These are phyloP conservation scores for Psilocybe azurescens DNA, from an alignment of 768 basidiomycete species.

Conservation along the genomic window DNA sequence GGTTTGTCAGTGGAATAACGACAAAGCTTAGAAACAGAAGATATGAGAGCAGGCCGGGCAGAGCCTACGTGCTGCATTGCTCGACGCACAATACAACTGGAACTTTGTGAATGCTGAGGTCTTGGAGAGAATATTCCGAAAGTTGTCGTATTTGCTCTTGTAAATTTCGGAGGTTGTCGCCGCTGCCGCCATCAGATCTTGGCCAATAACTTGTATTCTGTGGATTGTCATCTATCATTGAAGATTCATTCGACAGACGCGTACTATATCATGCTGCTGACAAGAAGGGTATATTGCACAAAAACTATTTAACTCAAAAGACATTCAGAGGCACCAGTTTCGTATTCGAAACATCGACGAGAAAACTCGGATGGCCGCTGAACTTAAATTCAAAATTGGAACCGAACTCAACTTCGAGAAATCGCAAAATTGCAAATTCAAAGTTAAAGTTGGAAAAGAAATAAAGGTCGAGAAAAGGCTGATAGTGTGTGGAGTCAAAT, in stretches of 20 bases:
- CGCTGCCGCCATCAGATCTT: background rate
- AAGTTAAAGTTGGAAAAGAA: background rate
- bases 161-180: slow-evolving; percentile 20
- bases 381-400: background rate
- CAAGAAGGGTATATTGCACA: background rate
- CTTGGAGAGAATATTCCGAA: slow-evolving; percentile 8
- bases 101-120: background rate
- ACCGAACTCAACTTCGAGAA: background rate
- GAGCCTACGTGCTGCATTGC: slow-evolving; percentile 23
- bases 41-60: slow-evolving; percentile 14
- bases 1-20: slow-evolving; percentile 17
- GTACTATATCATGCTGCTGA: background rate
- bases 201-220: too few relatives aligned
- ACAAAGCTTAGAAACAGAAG: slow-evolving; percentile 1
- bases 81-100: background rate
- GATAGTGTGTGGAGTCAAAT: background rate
- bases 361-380: background rate
- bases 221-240: too few relatives aligned
- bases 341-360: background rate
- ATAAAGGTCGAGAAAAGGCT: background rate
- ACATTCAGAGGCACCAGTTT: background rate
- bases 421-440: background rate
- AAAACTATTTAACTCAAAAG: background rate
- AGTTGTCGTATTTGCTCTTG: slow-evolving; percentile 23
- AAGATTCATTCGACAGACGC: background rate